Base-by-base conservation (phyloP, 73 alveolate species). In the Symbiodinium pilosum region DNA sequence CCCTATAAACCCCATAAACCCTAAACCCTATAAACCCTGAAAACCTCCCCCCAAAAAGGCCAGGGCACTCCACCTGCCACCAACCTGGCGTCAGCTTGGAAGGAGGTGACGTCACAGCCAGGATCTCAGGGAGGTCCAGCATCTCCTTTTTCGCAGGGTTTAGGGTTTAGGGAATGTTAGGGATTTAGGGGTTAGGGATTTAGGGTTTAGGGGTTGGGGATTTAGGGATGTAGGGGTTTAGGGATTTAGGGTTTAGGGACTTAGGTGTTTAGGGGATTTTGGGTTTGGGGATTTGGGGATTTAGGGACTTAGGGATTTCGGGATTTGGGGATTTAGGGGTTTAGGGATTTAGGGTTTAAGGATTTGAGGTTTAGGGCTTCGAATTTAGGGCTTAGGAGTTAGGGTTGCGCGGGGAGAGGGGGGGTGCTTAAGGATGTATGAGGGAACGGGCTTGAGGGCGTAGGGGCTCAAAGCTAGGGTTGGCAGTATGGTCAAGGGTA, bases 121-220 rank as follows among this genome's bases (percentile, higher is more conserved):
- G 86, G 86, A 87, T 36, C n/a, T 87, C 94, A 14, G 94, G 94
- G 0, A 87, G 59, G 86, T 56, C 86, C 86, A 87, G 43, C 94
- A 87, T 87, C 94, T 87, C 94, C 94, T 87, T 32, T 26, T 47
- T 47, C 14, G 21, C 6, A 47, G 59, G 21, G 6, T 47, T 47
- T 64, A 2, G 77, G 77, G 77, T 20, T 7, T 7, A 20, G 36
- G 77, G 77, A n/a, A n/a, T n/a, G 9, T 3, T 59, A 0, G 36
- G 38, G 39, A 59, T 20, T 7, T 7, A 20, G 36, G 77, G 77
- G 9, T 3, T 59, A 0, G 36, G 38, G 39, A 59, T 59, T 59
- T 20, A 59, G 39, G 77, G 77, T 24, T 59, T 59, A 24, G 39
- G 77, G 77, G 18, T 59, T 7, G 28, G 36, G 39, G 38, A 18